Percentiles rank a stretch among this genome's conserved stretches.
Conservation (phyloP, 2,329 filamentous ascomycete genomes). For the Xylariaceae sp. region DNA sequence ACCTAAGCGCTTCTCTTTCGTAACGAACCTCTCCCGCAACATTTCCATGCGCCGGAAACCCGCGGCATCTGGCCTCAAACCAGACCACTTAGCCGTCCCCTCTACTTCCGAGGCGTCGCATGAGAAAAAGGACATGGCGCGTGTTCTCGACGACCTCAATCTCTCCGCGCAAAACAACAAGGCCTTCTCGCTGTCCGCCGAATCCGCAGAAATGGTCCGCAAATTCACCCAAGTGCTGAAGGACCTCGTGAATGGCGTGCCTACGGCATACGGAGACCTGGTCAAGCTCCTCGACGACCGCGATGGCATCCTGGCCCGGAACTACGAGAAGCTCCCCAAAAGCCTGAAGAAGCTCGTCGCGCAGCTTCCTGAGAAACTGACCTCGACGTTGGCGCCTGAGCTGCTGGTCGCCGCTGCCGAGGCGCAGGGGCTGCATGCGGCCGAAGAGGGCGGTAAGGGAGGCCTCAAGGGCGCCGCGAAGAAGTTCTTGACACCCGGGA, state of each 20-base stretch:
- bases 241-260: conserved; percentile 89
- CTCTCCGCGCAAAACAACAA: conserved; percentile 83
- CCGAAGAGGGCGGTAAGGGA: conserved; percentile 47
- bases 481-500: conserved; percentile 72
- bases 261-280: conserved; percentile 93
- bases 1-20: conserved; percentile 48
- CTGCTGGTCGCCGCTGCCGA: conserved; percentile 79
- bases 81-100: conserved; percentile 27
- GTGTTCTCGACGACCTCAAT: conserved; percentile 83
- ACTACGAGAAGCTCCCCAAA: conserved; percentile 72
- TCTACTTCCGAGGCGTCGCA: conserved; percentile 51
- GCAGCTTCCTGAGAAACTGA: conserved; percentile 81
- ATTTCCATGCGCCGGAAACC: conserved; percentile 39
- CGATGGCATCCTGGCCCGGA: conserved; percentile 63
- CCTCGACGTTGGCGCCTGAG: conserved; percentile 77
- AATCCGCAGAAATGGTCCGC: conserved; percentile 80
- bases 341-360: conserved; percentile 88
- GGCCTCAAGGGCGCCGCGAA: conserved; percentile 63
- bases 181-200: conserved; percentile 81
- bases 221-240: conserved; percentile 91
- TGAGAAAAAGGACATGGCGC: conserved; percentile 75
- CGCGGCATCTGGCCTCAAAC: conserved; percentile 45
- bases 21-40: conserved; percentile 40
- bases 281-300: conserved; percentile 64
- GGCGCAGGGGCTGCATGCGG: conserved; percentile 67